Percentiles rank a stretch among this genome's conserved stretches.
Evolutionary conservation across 208 protist species (phyloP).

Genomic region (Leishmania guyanensis): DNA sequence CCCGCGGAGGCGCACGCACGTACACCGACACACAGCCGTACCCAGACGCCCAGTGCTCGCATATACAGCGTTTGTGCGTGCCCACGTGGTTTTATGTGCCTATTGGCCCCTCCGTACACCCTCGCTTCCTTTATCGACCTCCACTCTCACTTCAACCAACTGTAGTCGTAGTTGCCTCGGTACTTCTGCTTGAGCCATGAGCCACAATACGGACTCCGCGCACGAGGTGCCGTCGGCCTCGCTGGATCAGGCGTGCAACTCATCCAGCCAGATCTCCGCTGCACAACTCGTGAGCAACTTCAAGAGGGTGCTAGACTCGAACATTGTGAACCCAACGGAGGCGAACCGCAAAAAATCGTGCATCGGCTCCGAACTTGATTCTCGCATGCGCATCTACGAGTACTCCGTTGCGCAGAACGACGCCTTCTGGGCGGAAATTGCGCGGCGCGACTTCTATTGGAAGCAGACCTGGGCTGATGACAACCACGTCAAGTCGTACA

Average conservation of each 20-base stretch:
- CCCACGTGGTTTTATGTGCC: neutral
- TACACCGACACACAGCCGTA: neutral
- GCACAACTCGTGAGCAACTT: constrained; percentile 39
- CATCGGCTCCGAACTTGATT: constrained; percentile 43
- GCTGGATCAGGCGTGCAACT: neutral
- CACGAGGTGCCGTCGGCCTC: neutral
- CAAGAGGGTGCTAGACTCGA: constrained; percentile 12
- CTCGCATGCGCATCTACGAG: constrained; percentile 66
- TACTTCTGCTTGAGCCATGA: neutral
- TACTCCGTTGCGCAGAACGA: constrained; percentile 61
- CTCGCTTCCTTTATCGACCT: neutral
- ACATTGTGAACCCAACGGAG: constrained; percentile 20
- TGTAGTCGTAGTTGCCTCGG: neutral
- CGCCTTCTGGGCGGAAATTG: constrained; percentile 69
- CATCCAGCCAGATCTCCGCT: neutral
- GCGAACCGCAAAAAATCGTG: constrained; percentile 35
- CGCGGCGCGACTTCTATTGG: constrained; percentile 74
- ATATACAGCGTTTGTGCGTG: neutral
- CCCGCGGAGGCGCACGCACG: neutral
- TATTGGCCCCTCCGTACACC: neutral
- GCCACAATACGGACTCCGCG: neutral
- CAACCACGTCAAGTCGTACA: constrained; percentile 63
- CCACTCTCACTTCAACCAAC: neutral
- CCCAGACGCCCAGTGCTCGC: neutral
- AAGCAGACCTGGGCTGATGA: constrained; percentile 60